phyloP scores from a whole-genome alignment of 2,329 filamentous ascomycete genomes.

The Aspergillus neoniger region DNA sequence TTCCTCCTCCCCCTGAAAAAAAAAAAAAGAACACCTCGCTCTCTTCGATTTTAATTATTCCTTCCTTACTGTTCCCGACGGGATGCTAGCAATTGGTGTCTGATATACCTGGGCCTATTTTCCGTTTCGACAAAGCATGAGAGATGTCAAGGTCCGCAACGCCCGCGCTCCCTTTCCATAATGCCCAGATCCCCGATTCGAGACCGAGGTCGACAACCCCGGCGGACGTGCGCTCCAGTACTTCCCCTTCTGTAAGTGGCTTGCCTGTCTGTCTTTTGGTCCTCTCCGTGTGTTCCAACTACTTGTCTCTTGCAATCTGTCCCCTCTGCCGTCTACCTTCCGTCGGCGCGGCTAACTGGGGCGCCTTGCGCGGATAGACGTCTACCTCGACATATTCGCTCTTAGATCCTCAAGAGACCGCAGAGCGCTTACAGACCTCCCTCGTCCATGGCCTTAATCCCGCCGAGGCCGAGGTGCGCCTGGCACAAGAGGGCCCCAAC shows the following conservation, averaged over 20 bases:
- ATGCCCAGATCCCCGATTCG: slow-evolving; percentile 44
- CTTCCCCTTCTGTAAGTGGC: slow-evolving; percentile 38
- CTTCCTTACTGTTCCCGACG: slow-evolving; percentile 18
- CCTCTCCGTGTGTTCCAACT: not conserved
- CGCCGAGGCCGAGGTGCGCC: slow-evolving; percentile 75
- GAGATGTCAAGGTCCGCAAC: slow-evolving; percentile 65
- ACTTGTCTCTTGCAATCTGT: not conserved
- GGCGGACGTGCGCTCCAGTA: slow-evolving; percentile 30
- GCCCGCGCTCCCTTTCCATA: slow-evolving; percentile 60
- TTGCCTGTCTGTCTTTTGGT: not conserved
- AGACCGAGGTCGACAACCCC: slow-evolving; percentile 33
- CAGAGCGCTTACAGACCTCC: slow-evolving; percentile 77
- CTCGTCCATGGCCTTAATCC: slow-evolving; percentile 77
- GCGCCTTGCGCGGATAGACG: slow-evolving; percentile 28
- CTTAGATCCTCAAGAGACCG: slow-evolving; percentile 77
- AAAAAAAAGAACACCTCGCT: not conserved
- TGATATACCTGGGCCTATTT: slow-evolving; percentile 19
- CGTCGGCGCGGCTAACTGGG: slow-evolving; percentile 7
- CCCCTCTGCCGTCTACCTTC: not conserved
- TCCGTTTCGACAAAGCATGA: slow-evolving; percentile 42
- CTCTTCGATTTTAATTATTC: not conserved
- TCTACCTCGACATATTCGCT: slow-evolving; percentile 57
- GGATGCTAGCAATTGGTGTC: slow-evolving; percentile 29
- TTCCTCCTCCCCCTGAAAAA: not conserved
- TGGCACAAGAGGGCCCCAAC: slow-evolving; percentile 82